phyloP scores from a whole-genome alignment of 2,329 filamentous ascomycete species.

The Aspergillus neotritici region DNA sequence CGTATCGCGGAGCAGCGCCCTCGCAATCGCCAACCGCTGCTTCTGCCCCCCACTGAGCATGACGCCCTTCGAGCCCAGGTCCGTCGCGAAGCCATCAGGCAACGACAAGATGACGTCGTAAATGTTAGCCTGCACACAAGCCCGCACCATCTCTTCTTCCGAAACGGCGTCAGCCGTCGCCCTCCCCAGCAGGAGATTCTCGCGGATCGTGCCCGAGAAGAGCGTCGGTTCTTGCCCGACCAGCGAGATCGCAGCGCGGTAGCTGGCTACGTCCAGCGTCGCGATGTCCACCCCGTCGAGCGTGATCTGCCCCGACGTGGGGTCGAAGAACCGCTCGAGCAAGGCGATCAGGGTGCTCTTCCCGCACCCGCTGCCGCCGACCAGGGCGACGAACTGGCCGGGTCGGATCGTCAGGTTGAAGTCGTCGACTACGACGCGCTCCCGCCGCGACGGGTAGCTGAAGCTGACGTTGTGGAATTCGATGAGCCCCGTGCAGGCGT shows the following conservation, averaged over 20 bases:
- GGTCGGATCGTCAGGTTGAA: too few relatives aligned
- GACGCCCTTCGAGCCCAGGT: conserved; percentile 77
- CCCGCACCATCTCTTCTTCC: conserved; percentile 11
- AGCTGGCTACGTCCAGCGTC: conserved; percentile 25
- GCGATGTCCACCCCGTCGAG: conserved; percentile 35
- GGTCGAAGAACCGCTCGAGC: conserved; percentile 66
- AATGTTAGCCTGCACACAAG: conserved; percentile 46
- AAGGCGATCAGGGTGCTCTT: conserved; percentile 70
- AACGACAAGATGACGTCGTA: conserved; percentile 72
- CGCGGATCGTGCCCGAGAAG: conserved; percentile 73
- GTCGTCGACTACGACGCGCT: too few relatives aligned
- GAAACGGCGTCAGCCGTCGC: conserved; percentile 44
- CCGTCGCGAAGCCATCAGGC: conserved; percentile 74
- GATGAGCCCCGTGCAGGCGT: too few relatives aligned
- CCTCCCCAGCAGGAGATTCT: conserved; percentile 62
- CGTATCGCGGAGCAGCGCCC: conserved; percentile 74
- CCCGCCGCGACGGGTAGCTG: too few relatives aligned
- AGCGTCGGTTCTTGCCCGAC: conserved; percentile 65
- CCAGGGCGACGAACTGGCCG: conserved; percentile 41
- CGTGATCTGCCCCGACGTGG: conserved; percentile 25
- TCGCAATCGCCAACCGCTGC: conserved; percentile 79
- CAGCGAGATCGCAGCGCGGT: conserved; percentile 15
- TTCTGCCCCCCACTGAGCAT: conserved; percentile 85
- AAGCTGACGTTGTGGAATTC: too few relatives aligned
- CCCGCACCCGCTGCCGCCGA: conserved; percentile 66